These are phyloP conservation scores for Uncinocarpus reesii DNA, from an alignment of 2,329 filamentous ascomycete species.

Conservation along the genomic window DNA sequence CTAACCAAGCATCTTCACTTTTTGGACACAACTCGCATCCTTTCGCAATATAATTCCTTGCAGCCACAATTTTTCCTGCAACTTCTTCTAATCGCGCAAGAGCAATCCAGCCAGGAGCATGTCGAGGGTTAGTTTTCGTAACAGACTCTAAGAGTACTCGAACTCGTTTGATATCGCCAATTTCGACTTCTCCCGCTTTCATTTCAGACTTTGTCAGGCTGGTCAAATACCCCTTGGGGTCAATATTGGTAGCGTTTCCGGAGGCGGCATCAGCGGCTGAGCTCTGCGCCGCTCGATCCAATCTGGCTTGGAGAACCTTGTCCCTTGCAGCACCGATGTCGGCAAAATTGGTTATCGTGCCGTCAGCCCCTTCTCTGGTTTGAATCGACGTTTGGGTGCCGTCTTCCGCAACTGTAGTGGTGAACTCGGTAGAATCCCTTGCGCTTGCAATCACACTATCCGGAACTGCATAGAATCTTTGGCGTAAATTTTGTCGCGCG, in stretches of 20 bases:
- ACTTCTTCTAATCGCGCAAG: slow-evolving; percentile 85
- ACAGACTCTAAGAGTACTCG: slow-evolving; percentile 89
- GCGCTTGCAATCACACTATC: slow-evolving; percentile 90
- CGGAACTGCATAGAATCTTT: slow-evolving; percentile 90
- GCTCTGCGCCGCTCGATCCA: slow-evolving; percentile 75
- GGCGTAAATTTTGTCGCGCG: slow-evolving; percentile 67
- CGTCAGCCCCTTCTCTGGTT: slow-evolving; percentile 50
- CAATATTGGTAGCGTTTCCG: slow-evolving; percentile 81
- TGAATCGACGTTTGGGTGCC: slow-evolving; percentile 44
- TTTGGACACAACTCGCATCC: slow-evolving; percentile 87
- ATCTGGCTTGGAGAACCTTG: slow-evolving; percentile 86
- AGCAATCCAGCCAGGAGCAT: slow-evolving; percentile 92
- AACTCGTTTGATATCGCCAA: slow-evolving; percentile 91
- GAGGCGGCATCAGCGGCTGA: slow-evolving; percentile 57
- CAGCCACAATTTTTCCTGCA: slow-evolving; percentile 81
- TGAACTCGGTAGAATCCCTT: slow-evolving; percentile 66
- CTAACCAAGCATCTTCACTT: slow-evolving; percentile 90
- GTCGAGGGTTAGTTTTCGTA: slow-evolving; percentile 91
- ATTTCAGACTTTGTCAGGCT: slow-evolving; percentile 74
- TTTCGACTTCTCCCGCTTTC: slow-evolving; percentile 67
- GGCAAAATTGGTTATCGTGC: slow-evolving; percentile 95
- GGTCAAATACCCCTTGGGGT: slow-evolving; percentile 91
- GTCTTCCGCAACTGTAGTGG: slow-evolving; percentile 80
- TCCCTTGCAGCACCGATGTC: slow-evolving; percentile 93
- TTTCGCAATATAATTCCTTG: slow-evolving; percentile 74